phyloP scores from a whole-genome alignment of 768 basidiomycete genomes.

The Sarcodon aspratus region DNA sequence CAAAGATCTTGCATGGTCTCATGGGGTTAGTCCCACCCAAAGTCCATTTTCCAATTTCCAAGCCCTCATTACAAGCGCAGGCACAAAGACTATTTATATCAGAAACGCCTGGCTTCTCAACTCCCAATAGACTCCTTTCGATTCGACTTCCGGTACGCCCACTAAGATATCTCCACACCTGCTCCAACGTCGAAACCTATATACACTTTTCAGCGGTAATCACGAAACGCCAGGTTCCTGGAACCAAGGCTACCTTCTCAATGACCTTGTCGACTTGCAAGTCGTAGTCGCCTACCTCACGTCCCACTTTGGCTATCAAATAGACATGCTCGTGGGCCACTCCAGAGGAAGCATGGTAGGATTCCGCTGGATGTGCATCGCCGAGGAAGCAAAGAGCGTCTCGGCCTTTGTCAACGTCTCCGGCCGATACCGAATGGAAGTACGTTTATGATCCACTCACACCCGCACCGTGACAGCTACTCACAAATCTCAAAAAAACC shows the following conservation, averaged over 20 bases:
- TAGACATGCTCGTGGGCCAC: conserved; percentile 67
- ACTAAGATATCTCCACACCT: background rate
- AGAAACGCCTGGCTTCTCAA: conserved; percentile 52
- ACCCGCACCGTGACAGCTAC: background rate
- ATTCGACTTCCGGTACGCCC: conserved; percentile 72
- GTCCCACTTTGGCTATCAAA: conserved; percentile 46
- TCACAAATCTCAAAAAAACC: background rate
- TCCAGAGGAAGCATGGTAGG: conserved; percentile 65
- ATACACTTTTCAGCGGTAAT: conserved; percentile 43
- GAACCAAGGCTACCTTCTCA: conserved; percentile 44
- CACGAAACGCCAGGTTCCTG: conserved; percentile 65
- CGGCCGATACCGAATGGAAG: conserved; percentile 71
- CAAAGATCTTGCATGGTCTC: conserved; percentile 68
- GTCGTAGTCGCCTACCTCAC: conserved; percentile 55
- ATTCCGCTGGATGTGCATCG: conserved; percentile 58
- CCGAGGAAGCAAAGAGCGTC: conserved; percentile 43
- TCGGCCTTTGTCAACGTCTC: conserved; percentile 63
- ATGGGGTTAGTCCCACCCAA: conserved; percentile 46
- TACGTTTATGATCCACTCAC: conserved; percentile 24
- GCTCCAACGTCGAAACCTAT: conserved; percentile 2
- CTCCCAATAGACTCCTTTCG: conserved; percentile 74
- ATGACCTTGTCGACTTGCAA: conserved; percentile 57
- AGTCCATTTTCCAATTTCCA: background rate
- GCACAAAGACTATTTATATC: conserved; percentile 81
- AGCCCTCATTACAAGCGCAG: conserved; percentile 22